Conservation (phyloP, 202 grass and related monocot genomes). For the Carex sylvatica region DNA sequence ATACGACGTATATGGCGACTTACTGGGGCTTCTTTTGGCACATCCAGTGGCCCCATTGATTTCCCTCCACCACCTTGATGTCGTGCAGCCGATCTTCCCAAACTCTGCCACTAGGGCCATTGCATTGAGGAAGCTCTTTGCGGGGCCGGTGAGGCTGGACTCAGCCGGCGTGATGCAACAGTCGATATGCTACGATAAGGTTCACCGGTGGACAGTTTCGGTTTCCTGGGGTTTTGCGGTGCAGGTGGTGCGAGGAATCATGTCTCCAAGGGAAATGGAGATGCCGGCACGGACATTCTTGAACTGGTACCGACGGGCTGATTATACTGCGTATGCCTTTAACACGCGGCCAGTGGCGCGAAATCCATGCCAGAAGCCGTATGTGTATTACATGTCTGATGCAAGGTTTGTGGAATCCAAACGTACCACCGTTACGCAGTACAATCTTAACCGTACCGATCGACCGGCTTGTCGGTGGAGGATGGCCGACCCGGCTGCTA, state of each 20-base stretch:
- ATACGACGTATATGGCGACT: conserved; percentile 84
- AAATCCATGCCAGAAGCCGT: conserved; percentile 85
- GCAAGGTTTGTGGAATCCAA: conserved; percentile 28
- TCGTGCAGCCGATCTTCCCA: conserved; percentile 74
- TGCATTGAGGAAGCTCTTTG: conserved; percentile 66
- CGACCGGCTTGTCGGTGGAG: conserved; percentile 74
- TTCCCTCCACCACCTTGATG: conserved; percentile 85
- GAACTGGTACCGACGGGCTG: conserved; percentile 80
- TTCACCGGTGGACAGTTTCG: conserved; percentile 62
- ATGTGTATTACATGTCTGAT: conserved; percentile 74
- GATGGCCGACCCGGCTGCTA: conserved; percentile 59
- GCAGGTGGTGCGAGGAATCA: conserved; percentile 62
- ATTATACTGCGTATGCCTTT: conserved; percentile 71
- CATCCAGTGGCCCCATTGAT: conserved; percentile 80
- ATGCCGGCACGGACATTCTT: conserved; percentile 85
- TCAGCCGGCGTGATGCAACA: conserved; percentile 77
- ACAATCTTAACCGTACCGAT: conserved; percentile 51
- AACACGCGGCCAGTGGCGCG: conserved; percentile 77
- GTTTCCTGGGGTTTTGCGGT: conserved; percentile 91
- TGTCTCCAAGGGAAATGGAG: conserved; percentile 92
- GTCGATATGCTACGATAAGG: conserved; percentile 79
- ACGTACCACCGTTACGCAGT: conserved; percentile 62
- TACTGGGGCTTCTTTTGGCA: conserved; percentile 71
- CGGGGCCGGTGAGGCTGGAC: conserved; percentile 62
- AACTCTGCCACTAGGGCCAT: conserved; percentile 27